Base-by-base conservation (phyloP, 805 yeast species). In the Ogataea kodamae region DNA sequence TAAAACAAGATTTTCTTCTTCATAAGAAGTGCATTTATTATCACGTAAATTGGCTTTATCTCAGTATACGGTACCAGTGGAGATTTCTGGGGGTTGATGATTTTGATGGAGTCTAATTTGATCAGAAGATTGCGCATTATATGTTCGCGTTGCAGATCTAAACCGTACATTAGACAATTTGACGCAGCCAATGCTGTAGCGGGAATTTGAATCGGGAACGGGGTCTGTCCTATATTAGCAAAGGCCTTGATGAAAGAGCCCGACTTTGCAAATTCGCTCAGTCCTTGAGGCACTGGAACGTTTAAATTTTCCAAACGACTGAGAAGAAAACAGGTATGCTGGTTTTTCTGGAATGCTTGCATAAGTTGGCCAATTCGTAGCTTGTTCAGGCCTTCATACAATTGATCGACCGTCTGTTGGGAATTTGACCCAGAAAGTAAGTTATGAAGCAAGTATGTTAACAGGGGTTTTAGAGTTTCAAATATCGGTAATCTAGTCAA, bases 21-120 rank as follows among this genome's bases (percentile, higher is more conserved):
- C 2, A 74, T 62, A 20, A 74, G 49, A 18, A 74, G 37, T 2
- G 76, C 76, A 48, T 72, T 67, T 5, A 74, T 55, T 18, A 74
- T 42, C 0, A 72, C 48, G 18, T 70, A 68, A 2, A 74, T 55
- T 1, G 56, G 48, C 9, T 38, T 37, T 14, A 50, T 48, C 7
- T 34, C 30, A 8, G 25, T 3, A 25, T 53, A 56, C 3, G 59
- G 55, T 1, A 44, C 34, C 25, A 52, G 9, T 9, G 45, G 30
- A 10, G 38, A 35, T 1, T 24, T 11, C 23, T 33, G 23, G 3
- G 25, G 16, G 15, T 28, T 25, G 9, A 25, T 16, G 10, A 28
- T 25, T 12, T 29, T 33, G 19, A 38, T 13, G 7, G 32, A 14
- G 6, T 30, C 20, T 18, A 49, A 25, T 10, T 23, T 35, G 15